These are phyloP conservation scores for Penicillium sp. DNA, from an alignment of 2,329 filamentous ascomycete species.

Conservation along the genomic window DNA sequence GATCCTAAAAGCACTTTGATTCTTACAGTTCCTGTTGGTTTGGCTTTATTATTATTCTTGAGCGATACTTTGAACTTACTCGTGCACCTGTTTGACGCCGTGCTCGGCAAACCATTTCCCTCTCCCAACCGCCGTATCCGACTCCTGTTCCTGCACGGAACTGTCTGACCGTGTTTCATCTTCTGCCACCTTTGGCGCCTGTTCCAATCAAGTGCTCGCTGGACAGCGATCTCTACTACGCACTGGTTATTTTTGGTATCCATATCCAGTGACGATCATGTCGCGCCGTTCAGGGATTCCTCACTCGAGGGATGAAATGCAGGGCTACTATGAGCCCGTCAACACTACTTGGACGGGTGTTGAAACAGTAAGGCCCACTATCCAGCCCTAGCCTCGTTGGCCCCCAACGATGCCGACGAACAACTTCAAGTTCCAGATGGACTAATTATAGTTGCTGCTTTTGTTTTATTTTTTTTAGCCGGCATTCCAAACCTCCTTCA, in stretches of 20 bases:
- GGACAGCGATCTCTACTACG: slow-evolving; percentile 13
- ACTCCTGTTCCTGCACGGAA: slow-evolving; percentile 21
- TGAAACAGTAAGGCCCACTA: slow-evolving; percentile 36
- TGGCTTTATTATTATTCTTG: not conserved
- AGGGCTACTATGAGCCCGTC: slow-evolving; percentile 35
- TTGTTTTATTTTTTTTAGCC: slow-evolving; percentile 11
- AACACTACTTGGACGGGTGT: slow-evolving; percentile 35
- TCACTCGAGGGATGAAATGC: slow-evolving; percentile 32
- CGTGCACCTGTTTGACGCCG: not conserved
- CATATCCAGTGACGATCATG: slow-evolving; percentile 30
- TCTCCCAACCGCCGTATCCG: slow-evolving; percentile 17
- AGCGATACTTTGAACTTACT: not conserved
- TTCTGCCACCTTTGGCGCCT: slow-evolving; percentile 24
- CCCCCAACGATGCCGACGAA: slow-evolving; percentile 2
- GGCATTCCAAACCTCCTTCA: slow-evolving; percentile 26
- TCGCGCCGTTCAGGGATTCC: slow-evolving; percentile 30
- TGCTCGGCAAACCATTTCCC: slow-evolving; percentile 7
- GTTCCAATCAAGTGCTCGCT: slow-evolving; percentile 25
- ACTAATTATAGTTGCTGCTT: slow-evolving; percentile 23
- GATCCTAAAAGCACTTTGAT: slow-evolving; percentile 1
- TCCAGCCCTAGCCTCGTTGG: not conserved
- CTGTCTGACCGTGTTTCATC: slow-evolving; percentile 31
- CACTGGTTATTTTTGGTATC: slow-evolving; percentile 34
- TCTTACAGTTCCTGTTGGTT: not conserved
- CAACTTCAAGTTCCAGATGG: slow-evolving; percentile 11